phyloP scores from a whole-genome alignment of 495 filamentous ascomycete species.

The Thozetella sp. region DNA sequence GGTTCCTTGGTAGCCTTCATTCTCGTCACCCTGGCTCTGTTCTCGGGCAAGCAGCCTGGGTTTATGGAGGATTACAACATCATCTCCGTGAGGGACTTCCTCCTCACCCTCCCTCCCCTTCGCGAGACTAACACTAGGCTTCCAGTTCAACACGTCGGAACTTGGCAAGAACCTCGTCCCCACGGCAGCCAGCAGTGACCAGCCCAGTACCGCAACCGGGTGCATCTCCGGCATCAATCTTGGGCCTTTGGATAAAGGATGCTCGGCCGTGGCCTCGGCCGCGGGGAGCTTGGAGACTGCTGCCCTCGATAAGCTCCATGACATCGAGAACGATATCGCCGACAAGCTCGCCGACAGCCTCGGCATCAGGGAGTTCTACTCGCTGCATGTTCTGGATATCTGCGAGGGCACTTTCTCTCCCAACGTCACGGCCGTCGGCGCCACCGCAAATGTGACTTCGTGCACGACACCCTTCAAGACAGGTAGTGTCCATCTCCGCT shows the following conservation, averaged over 20 bases:
- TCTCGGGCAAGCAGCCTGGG: constrained; percentile 61
- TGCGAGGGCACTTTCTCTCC: constrained; percentile 64
- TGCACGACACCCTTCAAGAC: constrained; percentile 63
- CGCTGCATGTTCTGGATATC: constrained; percentile 67
- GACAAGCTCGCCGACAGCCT: constrained; percentile 43
- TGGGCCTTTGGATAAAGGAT: background rate
- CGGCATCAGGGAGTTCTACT: constrained; percentile 72
- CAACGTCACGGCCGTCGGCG: constrained; percentile 39
- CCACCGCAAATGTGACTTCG: constrained; percentile 53
- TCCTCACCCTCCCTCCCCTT: background rate
- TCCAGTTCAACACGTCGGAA: constrained; percentile 64
- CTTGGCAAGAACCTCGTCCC: constrained; percentile 54
- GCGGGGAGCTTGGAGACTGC: background rate
- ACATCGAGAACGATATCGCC: constrained; percentile 14
- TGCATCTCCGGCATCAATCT: background rate
- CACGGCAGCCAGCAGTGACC: constrained; percentile 5
- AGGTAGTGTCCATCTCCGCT: constrained; percentile 37
- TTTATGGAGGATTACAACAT: constrained; percentile 64
- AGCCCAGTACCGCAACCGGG: background rate
- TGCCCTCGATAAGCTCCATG: background rate
- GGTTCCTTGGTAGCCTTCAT: constrained; percentile 62
- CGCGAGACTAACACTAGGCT: constrained; percentile 8
- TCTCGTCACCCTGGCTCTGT: constrained; percentile 66
- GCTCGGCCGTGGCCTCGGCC: background rate
- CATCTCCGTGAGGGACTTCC: constrained; percentile 55